Evolutionary conservation across 208 protist genomes (phyloP).

Genomic region (Acanthamoeba quina): DNA sequence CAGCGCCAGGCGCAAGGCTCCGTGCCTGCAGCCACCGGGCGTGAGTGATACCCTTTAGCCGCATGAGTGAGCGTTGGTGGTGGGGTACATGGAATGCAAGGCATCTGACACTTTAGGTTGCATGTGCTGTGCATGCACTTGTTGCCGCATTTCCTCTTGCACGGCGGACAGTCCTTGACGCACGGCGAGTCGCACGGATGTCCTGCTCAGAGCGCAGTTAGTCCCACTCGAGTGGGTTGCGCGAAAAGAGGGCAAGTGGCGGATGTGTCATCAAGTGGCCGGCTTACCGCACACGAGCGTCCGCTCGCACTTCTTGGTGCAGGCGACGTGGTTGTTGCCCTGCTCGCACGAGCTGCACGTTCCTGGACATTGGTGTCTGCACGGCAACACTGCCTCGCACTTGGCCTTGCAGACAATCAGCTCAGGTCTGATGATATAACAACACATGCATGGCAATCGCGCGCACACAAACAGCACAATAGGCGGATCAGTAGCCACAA

Average conservation of each 20-base stretch:
- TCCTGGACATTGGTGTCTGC: slow-evolving; percentile 69
- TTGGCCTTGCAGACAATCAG: slow-evolving; percentile 55
- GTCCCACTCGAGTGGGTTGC: not conserved
- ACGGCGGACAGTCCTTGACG: slow-evolving; percentile 54
- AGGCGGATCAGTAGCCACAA: not conserved
- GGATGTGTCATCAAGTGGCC: not conserved
- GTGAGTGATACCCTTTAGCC: not conserved
- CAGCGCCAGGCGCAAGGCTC: slow-evolving; percentile 77
- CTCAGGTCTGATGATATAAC: not conserved
- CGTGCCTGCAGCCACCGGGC: slow-evolving; percentile 8
- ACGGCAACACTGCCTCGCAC: slow-evolving; percentile 67
- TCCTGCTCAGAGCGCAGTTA: not conserved
- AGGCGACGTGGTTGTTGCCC: slow-evolving; percentile 15
- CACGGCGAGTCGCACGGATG: slow-evolving; percentile 10
- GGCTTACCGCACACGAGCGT: slow-evolving; percentile 68
- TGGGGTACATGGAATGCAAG: slow-evolving; percentile 22
- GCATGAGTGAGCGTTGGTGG: too few species aligned
- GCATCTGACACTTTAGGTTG: slow-evolving; percentile 2
- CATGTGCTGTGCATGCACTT: slow-evolving; percentile 18
- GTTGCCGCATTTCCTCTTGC: slow-evolving; percentile 50
- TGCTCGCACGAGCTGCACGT: slow-evolving; percentile 35
- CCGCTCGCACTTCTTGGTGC: slow-evolving; percentile 56
- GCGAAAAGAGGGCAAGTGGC: not conserved
- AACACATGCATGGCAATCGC: not conserved
- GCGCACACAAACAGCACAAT: not conserved